Conservation (phyloP, 1,284 basidiomycete genomes). For the Tilletia indica region DNA sequence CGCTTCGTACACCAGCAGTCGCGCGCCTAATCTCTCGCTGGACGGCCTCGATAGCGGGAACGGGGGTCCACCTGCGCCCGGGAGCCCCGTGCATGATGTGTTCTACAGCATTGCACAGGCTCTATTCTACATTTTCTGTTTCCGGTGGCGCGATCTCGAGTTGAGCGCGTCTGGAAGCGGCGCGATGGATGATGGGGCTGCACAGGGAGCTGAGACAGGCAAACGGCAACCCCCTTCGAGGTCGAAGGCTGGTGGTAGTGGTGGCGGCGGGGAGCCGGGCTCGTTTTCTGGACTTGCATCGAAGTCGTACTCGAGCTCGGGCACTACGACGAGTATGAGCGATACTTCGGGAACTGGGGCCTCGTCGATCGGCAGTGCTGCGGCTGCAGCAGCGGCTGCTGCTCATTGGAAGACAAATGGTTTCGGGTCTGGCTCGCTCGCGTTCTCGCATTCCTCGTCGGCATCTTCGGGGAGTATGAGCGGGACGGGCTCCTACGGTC, state of each 20-base stretch:
- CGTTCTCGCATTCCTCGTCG: not conserved
- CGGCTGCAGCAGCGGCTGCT: not conserved
- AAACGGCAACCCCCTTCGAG: not conserved
- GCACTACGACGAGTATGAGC: not conserved
- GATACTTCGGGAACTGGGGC: no score
- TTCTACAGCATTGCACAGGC: conserved; percentile 94
- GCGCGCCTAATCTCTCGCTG: not conserved
- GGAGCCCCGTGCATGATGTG: conserved; percentile 43
- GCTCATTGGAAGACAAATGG: not conserved
- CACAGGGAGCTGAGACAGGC: not conserved
- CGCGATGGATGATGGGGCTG: conserved; percentile 57
- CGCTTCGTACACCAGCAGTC: not conserved
- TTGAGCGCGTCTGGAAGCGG: conserved; percentile 53
- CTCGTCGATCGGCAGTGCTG: not conserved
- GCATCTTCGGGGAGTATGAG: not conserved
- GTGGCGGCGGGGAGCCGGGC: conserved; percentile 46
- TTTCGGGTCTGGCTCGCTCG: not conserved
- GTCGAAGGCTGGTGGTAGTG: conserved; percentile 47
- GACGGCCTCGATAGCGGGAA: not conserved
- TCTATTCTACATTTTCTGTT: conserved; percentile 95
- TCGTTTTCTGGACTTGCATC: conserved; percentile 3
- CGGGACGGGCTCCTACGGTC: no score
- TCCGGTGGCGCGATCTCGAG: conserved; percentile 86
- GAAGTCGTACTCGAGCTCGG: conserved; percentile 10
- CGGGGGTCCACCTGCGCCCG: conserved; percentile 33